Conservation (phyloP, 331 rosid genomes). For the Quercus lobata region DNA sequence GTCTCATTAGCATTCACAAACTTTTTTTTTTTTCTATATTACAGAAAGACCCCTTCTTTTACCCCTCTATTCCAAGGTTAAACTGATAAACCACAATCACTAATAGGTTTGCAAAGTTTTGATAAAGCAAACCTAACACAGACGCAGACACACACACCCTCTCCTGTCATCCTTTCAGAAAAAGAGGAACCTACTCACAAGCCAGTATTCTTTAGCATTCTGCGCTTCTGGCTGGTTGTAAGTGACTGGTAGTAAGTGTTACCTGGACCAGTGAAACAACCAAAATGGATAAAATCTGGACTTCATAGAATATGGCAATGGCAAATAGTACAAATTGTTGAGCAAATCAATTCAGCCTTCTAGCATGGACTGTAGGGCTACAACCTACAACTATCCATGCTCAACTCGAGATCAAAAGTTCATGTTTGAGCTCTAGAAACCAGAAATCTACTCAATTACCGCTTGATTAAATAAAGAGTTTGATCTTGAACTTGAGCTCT, state of each 20-base stretch:
- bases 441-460: neutral
- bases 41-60: no score
- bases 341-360: neutral
- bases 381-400: neutral
- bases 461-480: neutral
- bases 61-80: no score
- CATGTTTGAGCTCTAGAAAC: neutral
- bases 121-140: no score
- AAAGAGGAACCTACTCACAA: neutral
- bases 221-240: neutral
- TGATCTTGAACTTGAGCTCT: neutral
- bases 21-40: neutral
- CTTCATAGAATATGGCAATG: neutral
- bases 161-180: neutral
- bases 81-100: no score
- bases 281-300: neutral
- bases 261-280: neutral
- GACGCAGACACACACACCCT: no score
- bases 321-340: neutral
- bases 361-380: neutral
- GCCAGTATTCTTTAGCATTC: neutral
- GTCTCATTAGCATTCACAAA: neutral
- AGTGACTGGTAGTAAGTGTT: neutral
- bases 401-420: neutral
- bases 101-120: no score